Percentiles rank a stretch among this genome's conserved stretches.
phyloP scores from a whole-genome alignment of 352 stramenopile genomes.

The Globisporangium uncinulatum region DNA sequence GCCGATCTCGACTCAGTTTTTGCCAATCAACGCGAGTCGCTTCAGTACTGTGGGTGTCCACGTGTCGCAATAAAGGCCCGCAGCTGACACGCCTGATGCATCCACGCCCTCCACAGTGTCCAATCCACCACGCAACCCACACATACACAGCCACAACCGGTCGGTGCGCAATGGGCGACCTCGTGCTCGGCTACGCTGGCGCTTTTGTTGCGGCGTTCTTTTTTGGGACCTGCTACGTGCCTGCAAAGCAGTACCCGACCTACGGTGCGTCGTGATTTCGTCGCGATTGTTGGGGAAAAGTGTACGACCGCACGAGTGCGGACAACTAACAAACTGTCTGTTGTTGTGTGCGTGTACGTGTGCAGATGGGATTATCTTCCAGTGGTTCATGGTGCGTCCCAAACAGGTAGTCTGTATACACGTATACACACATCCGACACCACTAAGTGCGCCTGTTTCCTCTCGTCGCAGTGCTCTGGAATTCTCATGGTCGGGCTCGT shows the following conservation, averaged over 20 bases:
- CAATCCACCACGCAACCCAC: background rate
- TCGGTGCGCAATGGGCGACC: conserved; percentile 14
- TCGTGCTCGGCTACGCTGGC: conserved; percentile 51
- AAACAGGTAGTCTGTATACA: too few species aligned
- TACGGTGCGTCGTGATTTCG: conserved; percentile 39
- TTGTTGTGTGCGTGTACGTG: background rate
- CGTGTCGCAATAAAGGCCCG: background rate
- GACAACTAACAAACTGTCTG: too few species aligned
- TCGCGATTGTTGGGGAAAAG: too few species aligned
- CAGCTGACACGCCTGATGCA: background rate
- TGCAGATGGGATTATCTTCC: conserved; percentile 83
- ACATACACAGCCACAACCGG: background rate
- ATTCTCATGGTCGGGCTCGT: conserved; percentile 76
- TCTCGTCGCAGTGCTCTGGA: conserved; percentile 51
- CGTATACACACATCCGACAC: background rate
- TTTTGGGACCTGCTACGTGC: conserved; percentile 83
- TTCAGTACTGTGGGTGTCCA: background rate
- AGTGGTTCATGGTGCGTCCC: conserved; percentile 81
- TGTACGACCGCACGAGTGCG: too few species aligned
- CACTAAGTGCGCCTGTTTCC: background rate
- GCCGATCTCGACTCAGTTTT: too few species aligned
- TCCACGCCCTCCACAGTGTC: background rate
- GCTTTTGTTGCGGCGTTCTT: conserved; percentile 75
- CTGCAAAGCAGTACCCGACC: conserved; percentile 73
- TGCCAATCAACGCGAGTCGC: too few species aligned